Evolutionary conservation across 2,329 filamentous ascomycete species (phyloP).

Genomic region (Colletotrichum nymphaeae): DNA sequence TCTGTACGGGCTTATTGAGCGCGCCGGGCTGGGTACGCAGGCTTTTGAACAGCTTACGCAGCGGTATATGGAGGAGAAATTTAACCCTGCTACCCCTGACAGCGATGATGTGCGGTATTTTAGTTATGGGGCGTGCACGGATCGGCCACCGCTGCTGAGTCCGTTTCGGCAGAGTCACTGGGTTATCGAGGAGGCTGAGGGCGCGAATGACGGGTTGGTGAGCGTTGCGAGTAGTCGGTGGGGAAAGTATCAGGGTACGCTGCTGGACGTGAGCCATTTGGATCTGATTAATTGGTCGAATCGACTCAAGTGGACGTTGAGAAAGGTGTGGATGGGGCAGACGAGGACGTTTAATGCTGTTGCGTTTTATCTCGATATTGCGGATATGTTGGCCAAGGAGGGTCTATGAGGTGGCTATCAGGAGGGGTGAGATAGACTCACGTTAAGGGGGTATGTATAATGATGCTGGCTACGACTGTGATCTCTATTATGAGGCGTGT

Average conservation of each 20-base stretch:
- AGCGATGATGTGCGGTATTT: slow-evolving; percentile 67
- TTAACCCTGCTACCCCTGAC: slow-evolving; percentile 69
- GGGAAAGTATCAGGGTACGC: slow-evolving; percentile 73
- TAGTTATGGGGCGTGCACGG: slow-evolving; percentile 68
- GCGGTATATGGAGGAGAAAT: slow-evolving; percentile 66
- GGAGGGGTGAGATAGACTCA: background rate
- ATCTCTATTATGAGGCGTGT: background rate
- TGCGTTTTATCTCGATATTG: slow-evolving; percentile 74
- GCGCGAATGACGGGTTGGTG: slow-evolving; percentile 75
- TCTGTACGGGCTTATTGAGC: slow-evolving; percentile 63
- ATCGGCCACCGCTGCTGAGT: slow-evolving; percentile 71
- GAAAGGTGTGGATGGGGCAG: slow-evolving; percentile 64
- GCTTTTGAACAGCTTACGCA: slow-evolving; percentile 72
- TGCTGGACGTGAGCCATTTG: slow-evolving; percentile 71
- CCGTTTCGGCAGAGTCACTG: slow-evolving; percentile 66
- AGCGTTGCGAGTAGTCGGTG: slow-evolving; percentile 72
- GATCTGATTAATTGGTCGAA: slow-evolving; percentile 79
- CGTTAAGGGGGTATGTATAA: background rate
- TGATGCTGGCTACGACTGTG: background rate
- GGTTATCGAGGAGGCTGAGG: slow-evolving; percentile 63
- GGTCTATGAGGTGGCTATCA: slow-evolving; percentile 49
- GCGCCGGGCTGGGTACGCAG: slow-evolving; percentile 65
- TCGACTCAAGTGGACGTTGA: slow-evolving; percentile 63
- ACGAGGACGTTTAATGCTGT: slow-evolving; percentile 73
- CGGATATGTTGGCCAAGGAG: slow-evolving; percentile 78